phyloP scores from a whole-genome alignment of 2,329 filamentous ascomycete genomes.

The Ascochyta koolunga region DNA sequence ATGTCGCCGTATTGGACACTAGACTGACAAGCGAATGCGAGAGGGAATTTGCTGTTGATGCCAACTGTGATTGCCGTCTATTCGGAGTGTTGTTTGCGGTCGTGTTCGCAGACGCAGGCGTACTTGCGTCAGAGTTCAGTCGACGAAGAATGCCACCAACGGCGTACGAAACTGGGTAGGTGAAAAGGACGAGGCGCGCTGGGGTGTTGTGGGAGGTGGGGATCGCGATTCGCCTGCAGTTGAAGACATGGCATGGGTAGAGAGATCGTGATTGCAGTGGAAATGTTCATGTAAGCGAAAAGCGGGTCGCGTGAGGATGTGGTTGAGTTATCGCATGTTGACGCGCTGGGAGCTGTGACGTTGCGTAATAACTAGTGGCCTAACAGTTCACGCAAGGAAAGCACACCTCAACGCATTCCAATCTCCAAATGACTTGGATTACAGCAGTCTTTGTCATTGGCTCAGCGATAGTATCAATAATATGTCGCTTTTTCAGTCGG shows the following conservation, averaged over 20 bases:
- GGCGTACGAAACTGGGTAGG: slow-evolving; percentile 57
- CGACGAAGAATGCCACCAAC: slow-evolving; percentile 55
- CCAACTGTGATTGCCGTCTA: slow-evolving; percentile 26
- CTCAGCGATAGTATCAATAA: not conserved
- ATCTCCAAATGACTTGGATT: slow-evolving; percentile 3
- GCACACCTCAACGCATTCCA: slow-evolving; percentile 12
- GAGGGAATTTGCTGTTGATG: slow-evolving; percentile 31
- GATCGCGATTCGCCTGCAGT: slow-evolving; percentile 26
- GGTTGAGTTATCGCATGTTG: slow-evolving; percentile 20
- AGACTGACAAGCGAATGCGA: slow-evolving; percentile 46
- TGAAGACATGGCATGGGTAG: slow-evolving; percentile 33
- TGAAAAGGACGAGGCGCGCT: slow-evolving; percentile 53
- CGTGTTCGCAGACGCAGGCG: slow-evolving; percentile 15
- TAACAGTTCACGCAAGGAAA: slow-evolving; percentile 23
- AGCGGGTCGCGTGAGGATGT: slow-evolving; percentile 33
- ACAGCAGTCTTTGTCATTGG: not conserved
- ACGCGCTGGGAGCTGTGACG: slow-evolving; percentile 29
- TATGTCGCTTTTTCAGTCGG: not conserved
- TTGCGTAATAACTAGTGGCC: slow-evolving; percentile 33
- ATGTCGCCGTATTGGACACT: slow-evolving; percentile 42
- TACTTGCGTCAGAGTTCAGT: slow-evolving; percentile 51
- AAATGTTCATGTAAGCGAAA: slow-evolving; percentile 24
- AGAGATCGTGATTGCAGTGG: slow-evolving; percentile 7
- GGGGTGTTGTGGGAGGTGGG: slow-evolving; percentile 22
- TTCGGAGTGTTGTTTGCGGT: slow-evolving; percentile 9